Evolutionary conservation across 2,329 filamentous ascomycete genomes (phyloP), one percentile per base, ranked within the genome.

Genomic region (Xylariaceae sp.): DNA sequence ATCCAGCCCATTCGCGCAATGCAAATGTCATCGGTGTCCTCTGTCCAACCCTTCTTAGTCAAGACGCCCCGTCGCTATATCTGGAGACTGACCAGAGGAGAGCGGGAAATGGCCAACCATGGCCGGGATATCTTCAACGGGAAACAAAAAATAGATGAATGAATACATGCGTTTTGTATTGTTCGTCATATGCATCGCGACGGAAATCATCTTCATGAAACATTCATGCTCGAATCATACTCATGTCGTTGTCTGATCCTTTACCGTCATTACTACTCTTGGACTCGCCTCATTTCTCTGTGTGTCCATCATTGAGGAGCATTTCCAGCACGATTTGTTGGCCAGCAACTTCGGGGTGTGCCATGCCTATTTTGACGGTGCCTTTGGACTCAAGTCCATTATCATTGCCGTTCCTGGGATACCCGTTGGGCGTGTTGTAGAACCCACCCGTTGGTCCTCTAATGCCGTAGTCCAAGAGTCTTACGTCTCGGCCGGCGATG

Each of bases 341-440:
- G 47, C 88, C 85, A 53, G 90, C 82, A 57, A 88, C 78, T 72
- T 96, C 89, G 0, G 94, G 94, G 74, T 99, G 94, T 66, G 90
- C 89, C 89, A 99, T 92, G 63, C 87, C 88, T 61, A 99, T 83
- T 81, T 99, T 99, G 64, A 97, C 87, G 1, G 89, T 96, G 49
- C 89, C 83, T 60, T 86, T 83, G 39, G 78, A 80, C 53, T 74
- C 77, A 48, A 75, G 64, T 42, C 62, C 70, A 45, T 74, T 52
- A 56, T 72, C 68, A 47, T 64, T 72, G 50, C 60, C 61, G 17
- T 69, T 65, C 34, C 59, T 38, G 66, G 69, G 60, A 61, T 68
- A 53, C 56, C 66, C 53, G 54, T 60, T 57, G 50, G 62, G 58
- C 10, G 56, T 36, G 43, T 47, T 62, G 42, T 62, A 73, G 34